Base-by-base conservation (phyloP, 2,329 filamentous ascomycete genomes). In the Fusarium sp. region DNA sequence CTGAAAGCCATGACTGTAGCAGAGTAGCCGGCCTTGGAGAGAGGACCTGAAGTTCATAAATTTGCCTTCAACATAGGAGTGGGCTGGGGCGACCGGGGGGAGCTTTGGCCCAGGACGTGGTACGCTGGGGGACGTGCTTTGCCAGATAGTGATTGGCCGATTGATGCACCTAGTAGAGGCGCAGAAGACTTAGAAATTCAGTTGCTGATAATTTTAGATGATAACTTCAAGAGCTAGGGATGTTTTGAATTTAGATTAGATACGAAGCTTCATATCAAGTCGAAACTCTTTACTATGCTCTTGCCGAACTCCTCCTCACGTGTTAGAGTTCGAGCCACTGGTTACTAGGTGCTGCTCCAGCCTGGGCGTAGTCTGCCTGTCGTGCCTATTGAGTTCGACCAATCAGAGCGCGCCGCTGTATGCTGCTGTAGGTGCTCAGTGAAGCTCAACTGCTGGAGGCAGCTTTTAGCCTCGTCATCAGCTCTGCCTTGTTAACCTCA, bases 1-100 rank as follows among this genome's bases (percentile, higher is more conserved):
- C 87, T 85, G 82, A 93, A 93, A 63, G 91, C 89, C 91, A 94
- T 91, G 74, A 80, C 79, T 79, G 80, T 80, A 74, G 79, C 78
- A 76, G 82, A 76, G 74, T 81, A 81, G 72, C 80, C 81, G 76
- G 77, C 79, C 69, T 75, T 75, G 44, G 48, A 71, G 58, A 74
- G 65, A 70, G 70, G 61, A 71, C 72, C 70, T 60, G 68, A 72
- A 76, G 70, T 75, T 80, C 72, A 79, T 77, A 63, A 75, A 78
- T 75, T 78, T 72, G 69, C 55, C 66, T 62, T 74, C 70, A 59
- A 72, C 76, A 77, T 75, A 73, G 64, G 72, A 71, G 65, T 70
- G 64, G 68, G 50, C 54, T 68, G 54, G 64, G 64, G 48, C 59
- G 76, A 72, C 65, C 65, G 38, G 70, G 73, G 50, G 70, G 53